Evolutionary conservation across 1,284 basidiomycete genomes (phyloP).

Genomic region (Cutaneotrichosporon sp.): DNA sequence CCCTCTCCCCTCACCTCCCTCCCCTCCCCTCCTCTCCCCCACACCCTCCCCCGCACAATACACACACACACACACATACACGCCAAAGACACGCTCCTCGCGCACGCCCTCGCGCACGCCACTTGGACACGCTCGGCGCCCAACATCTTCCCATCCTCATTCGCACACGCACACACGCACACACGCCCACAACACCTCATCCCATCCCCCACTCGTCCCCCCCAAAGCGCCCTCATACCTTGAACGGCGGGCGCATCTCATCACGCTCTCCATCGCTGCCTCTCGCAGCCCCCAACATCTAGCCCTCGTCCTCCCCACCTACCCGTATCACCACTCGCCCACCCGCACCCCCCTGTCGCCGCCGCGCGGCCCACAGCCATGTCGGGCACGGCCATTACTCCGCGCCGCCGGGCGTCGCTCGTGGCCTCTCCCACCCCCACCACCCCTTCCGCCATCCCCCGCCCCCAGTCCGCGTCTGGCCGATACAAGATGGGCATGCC

Average conservation of each 20-base stretch:
- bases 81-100: no score
- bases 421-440: conserved; percentile 30
- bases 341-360: not conserved
- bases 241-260: not conserved
- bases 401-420: conserved; percentile 25
- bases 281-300: not conserved
- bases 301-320: not conserved
- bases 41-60: no score
- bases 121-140: no score
- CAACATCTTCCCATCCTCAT: no score
- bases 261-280: not conserved
- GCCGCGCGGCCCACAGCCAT: conserved; percentile 5
- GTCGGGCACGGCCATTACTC: conserved; percentile 17
- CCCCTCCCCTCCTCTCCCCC: no score
- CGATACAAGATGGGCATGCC: conserved; percentile 14
- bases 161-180: not conserved
- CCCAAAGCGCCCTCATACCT: not conserved
- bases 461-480: conserved; percentile 36
- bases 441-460: conserved; percentile 34
- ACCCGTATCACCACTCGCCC: not conserved
- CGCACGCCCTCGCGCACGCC: no score
- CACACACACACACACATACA: no score
- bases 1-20: no score
- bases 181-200: not conserved
- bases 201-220: not conserved